These are phyloP conservation scores for Barnettozyma siamensis DNA, from an alignment of 805 yeast genomes.

Conservation along the genomic window DNA sequence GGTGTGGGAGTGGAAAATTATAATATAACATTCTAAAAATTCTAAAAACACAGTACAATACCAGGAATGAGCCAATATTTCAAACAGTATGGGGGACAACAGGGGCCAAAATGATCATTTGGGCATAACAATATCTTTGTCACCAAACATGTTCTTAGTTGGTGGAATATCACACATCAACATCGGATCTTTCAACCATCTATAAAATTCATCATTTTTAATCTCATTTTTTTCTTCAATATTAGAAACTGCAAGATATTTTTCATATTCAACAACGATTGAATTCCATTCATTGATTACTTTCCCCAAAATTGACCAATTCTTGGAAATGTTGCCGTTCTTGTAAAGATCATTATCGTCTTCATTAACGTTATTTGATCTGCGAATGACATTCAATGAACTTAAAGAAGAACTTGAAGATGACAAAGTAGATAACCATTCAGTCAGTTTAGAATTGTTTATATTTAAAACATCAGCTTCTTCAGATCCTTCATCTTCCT, in stretches of 20 bases:
- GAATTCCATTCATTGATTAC: conserved; percentile 47
- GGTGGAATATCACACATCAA: conserved; percentile 13
- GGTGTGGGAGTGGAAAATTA: no score
- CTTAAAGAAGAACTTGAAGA: conserved; percentile 1
- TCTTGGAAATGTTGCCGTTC: conserved; percentile 4
- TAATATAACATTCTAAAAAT: no score
- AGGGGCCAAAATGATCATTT: no score
- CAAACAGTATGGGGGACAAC: no score
- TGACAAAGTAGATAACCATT: conserved; percentile 4
- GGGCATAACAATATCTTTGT: not conserved
- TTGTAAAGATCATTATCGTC: not conserved
- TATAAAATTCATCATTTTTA: conserved; percentile 1
- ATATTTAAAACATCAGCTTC: conserved; percentile 1
- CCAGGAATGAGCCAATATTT: no score
- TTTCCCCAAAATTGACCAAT: conserved; percentile 35
- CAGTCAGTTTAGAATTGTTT: conserved; percentile 1
- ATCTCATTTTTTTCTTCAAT: conserved; percentile 7
- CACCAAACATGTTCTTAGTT: conserved; percentile 5
- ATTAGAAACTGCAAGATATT: conserved; percentile 9
- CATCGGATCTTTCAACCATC: conserved; percentile 14
- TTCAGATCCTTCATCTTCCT: not conserved
- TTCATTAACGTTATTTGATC: not conserved
- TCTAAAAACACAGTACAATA: no score
- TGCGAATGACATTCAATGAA: not conserved
- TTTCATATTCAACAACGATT: conserved; percentile 45